phyloP scores from a whole-genome alignment of 2,329 filamentous ascomycete genomes.

The Acrocalymma vagum region DNA sequence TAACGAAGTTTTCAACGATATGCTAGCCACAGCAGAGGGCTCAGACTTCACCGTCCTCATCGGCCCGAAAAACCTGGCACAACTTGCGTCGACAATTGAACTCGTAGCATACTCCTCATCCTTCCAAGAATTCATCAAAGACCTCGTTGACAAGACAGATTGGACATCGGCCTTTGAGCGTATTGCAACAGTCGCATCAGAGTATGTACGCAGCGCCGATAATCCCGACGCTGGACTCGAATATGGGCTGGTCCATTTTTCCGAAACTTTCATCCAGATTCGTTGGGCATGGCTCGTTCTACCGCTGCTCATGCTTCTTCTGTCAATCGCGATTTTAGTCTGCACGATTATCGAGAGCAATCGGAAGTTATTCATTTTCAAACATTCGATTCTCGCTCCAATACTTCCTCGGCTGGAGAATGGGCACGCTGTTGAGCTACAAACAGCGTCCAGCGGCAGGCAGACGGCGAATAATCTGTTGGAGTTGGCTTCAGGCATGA shows the following conservation, averaged over 20 bases:
- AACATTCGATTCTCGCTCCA: slow-evolving; percentile 1
- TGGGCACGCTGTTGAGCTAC: background rate
- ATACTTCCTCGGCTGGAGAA: slow-evolving; percentile 1
- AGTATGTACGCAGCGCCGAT: too few species aligned
- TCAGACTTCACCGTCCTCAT: too few species aligned
- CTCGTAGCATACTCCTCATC: too few species aligned
- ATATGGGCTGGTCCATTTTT: too few species aligned
- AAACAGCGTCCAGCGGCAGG: too few species aligned
- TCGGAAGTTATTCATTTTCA: slow-evolving; percentile 3
- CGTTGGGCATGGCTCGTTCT: slow-evolving; percentile 3
- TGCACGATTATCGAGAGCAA: background rate
- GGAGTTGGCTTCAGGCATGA: too few species aligned
- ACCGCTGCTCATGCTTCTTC: background rate
- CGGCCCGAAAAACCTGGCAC: background rate
- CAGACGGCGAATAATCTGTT: too few species aligned
- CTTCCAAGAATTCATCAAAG: too few species aligned
- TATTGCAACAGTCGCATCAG: background rate
- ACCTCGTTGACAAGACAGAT: too few species aligned
- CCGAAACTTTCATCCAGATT: slow-evolving; percentile 1
- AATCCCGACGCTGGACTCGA: too few species aligned
- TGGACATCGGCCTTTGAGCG: background rate
- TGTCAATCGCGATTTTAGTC: slow-evolving; percentile 1
- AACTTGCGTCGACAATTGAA: background rate
- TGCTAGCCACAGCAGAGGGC: background rate
- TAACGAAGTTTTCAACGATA: slow-evolving; percentile 1